These are phyloP conservation scores for Hydnomerulius pinastri DNA, from an alignment of 768 basidiomycete genomes.

Conservation along the genomic window DNA sequence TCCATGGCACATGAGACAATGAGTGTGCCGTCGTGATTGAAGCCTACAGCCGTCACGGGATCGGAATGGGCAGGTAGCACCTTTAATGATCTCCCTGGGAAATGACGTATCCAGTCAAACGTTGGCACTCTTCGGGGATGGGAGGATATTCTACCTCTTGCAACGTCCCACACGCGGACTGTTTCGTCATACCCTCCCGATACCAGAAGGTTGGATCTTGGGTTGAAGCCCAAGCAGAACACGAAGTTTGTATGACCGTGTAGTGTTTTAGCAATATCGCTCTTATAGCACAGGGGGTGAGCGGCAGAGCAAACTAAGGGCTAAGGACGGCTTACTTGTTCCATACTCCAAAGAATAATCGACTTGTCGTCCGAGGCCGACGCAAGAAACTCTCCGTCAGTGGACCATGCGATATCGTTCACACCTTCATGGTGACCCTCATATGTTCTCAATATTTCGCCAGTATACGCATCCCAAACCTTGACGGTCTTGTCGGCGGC, in stretches of 20 bases:
- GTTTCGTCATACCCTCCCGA: conserved; percentile 97
- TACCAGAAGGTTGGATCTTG: conserved; percentile 85
- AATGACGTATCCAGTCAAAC: conserved; percentile 3
- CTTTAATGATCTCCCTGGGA: conserved; percentile 76
- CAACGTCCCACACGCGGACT: conserved; percentile 95
- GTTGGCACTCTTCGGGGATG: background rate
- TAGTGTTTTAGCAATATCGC: conserved; percentile 62
- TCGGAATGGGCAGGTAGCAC: conserved; percentile 95
- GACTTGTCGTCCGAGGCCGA: conserved; percentile 95
- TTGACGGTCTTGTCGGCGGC: conserved; percentile 85
- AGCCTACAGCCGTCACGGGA: conserved; percentile 91
- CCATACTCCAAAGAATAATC: conserved; percentile 81
- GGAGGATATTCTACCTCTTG: conserved; percentile 58
- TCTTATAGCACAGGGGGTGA: conserved; percentile 37
- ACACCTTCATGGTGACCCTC: conserved; percentile 80
- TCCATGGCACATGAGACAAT: conserved; percentile 96
- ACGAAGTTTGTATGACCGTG: conserved; percentile 92
- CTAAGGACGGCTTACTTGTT: conserved; percentile 45
- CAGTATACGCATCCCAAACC: conserved; percentile 74
- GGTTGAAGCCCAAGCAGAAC: conserved; percentile 91
- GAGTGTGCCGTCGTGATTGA: conserved; percentile 93
- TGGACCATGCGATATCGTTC: conserved; percentile 89
- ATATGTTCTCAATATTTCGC: conserved; percentile 72
- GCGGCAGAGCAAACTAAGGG: background rate
- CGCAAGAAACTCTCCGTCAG: conserved; percentile 79